Base-by-base conservation (phyloP, 805 yeast species). In the Yamadazyma ubonensis region DNA sequence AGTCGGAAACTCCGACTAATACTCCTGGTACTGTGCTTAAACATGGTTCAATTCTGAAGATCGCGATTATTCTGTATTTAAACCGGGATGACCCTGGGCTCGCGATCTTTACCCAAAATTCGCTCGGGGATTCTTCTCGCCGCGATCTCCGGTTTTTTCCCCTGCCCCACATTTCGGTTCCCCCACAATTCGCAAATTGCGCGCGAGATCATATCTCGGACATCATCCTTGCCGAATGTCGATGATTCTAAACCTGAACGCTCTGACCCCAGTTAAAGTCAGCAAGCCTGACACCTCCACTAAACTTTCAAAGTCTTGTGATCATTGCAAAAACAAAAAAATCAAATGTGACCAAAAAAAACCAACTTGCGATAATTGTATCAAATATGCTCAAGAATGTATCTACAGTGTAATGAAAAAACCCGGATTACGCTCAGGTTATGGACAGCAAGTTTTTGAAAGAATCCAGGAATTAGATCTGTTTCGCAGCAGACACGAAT, bases 341-440 rank as follows among this genome's bases (percentile, higher is more conserved):
- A 38, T 49, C 28, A 46, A 47, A 31, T 49, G 53, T 41, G 49
- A 49, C 29, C 48, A 45, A 31, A 38, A 34, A 10, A 42, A 39
- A 29, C 53, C 53, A 3, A 28, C 28, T 8, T 49, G 53, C 33
- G 41, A 34, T 12, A 43, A 49, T 29, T 49, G 53, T 35, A 17
- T 32, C 12, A 49, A 44, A 20, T 36, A 35, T 19, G 46, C 30
- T 8, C 45, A 40, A 21, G 31, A 30, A 29, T 46, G 51, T 35
- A 33, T 46, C 2, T 50, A 49, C 36, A 48, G 52, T 28, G 36
- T 44, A 14, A 44, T 49, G 45, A 50, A 44, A 32, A 50, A 50
- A 26, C 54, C 54, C 2, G 54, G 54, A 7, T 34, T 50, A 11
- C 45, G 43, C 14, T 23, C 49, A 3, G 54, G 54, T 4, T 50